These are phyloP conservation scores for Aspergillus fumigatus DNA, from an alignment of 2,329 filamentous ascomycete species.

Conservation along the genomic window DNA sequence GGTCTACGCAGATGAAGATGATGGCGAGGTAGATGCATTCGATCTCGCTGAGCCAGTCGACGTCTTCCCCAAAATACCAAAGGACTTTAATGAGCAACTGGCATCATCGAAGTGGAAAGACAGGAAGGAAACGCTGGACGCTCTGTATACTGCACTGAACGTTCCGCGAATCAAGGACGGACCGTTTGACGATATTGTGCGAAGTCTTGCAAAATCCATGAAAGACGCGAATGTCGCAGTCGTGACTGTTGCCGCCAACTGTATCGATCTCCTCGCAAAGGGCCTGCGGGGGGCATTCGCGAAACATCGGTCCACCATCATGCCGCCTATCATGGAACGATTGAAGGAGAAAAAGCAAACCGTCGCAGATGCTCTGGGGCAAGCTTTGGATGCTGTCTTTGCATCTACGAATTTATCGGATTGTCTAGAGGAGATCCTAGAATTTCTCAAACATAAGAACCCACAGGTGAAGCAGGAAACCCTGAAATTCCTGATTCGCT, in stretches of 20 bases:
- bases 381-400: conserved; percentile 72
- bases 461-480: conserved; percentile 96
- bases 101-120: conserved; percentile 98
- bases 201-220: conserved; percentile 89
- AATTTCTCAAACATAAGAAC: conserved; percentile 89
- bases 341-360: conserved; percentile 94
- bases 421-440: conserved; percentile 82
- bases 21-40: conserved; percentile 71
- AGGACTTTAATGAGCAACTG: conserved; percentile 76
- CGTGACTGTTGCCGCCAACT: conserved; percentile 87
- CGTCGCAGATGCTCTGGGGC: conserved; percentile 81
- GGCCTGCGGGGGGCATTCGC: conserved; percentile 73
- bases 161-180: conserved; percentile 89
- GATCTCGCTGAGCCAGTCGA: conserved; percentile 85
- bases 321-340: conserved; percentile 88
- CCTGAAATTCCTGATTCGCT: conserved; percentile 87
- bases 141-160: conserved; percentile 69
- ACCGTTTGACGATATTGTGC: conserved; percentile 77
- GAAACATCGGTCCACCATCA: conserved; percentile 75
- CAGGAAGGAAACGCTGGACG: conserved; percentile 88
- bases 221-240: conserved; percentile 97
- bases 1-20: conserved; percentile 54
- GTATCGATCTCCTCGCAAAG: conserved; percentile 82
- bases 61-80: conserved; percentile 73
- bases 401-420: conserved; percentile 68